These are phyloP conservation scores for Ceraceosorus guamensis DNA, from an alignment of 1,284 basidiomycete genomes.

Conservation along the genomic window DNA sequence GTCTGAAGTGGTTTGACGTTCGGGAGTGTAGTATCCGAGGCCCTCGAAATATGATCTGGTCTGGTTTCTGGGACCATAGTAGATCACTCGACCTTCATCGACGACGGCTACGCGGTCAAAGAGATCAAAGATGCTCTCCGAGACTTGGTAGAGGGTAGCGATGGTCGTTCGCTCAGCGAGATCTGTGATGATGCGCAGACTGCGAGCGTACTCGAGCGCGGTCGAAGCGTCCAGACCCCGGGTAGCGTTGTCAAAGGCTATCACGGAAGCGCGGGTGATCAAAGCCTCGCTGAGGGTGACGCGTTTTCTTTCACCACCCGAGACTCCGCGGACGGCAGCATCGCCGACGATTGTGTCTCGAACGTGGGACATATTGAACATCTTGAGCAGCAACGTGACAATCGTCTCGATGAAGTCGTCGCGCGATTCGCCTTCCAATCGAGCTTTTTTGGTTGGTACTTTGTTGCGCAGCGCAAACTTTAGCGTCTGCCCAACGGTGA, in stretches of 20 bases:
- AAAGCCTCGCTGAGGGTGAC: constrained; percentile 36
- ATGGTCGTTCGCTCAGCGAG: constrained; percentile 35
- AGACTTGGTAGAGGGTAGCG: constrained; percentile 37
- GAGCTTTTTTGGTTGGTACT: constrained; percentile 19
- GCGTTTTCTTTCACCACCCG: constrained; percentile 35
- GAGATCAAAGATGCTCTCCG: constrained; percentile 31
- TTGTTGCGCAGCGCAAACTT: constrained; percentile 31
- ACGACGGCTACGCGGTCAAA: constrained; percentile 35
- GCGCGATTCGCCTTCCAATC: constrained; percentile 20
- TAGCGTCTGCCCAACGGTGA: constrained; percentile 37
- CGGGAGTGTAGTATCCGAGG: constrained; percentile 31
- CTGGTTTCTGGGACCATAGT: constrained; percentile 33
- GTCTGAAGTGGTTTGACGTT: constrained; percentile 37
- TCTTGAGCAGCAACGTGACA: constrained; percentile 31
- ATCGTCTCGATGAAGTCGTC: constrained; percentile 26
- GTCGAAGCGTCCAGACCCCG: constrained; percentile 37
- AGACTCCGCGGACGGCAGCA: constrained; percentile 32
- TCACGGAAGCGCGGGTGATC: constrained; percentile 21
- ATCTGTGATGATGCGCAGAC: constrained; percentile 33
- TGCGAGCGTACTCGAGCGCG: constrained; percentile 35
- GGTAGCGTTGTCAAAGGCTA: constrained; percentile 36
- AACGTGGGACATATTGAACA: constrained; percentile 42
- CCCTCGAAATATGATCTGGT: constrained; percentile 32
- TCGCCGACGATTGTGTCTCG: constrained; percentile 40
- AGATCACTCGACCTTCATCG: constrained; percentile 50